A percentile compares a stretch with the other conserved stretches of the same genome.
Evolutionary conservation across 2,329 filamentous ascomycete genomes (phyloP).

Genomic region (Monosporascus sp.): DNA sequence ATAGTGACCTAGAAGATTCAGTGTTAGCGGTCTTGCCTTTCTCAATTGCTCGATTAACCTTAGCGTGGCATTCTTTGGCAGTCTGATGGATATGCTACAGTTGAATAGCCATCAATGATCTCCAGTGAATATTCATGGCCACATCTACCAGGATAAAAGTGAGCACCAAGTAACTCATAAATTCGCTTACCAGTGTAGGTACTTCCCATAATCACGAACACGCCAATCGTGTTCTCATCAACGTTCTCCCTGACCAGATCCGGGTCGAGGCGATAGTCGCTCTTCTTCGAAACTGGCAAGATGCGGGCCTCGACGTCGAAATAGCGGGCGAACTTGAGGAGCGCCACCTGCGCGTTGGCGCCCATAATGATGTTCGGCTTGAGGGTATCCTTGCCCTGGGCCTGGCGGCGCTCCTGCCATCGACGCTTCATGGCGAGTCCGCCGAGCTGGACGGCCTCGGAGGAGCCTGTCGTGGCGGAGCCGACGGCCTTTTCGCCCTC

Average conservation of each 20-base stretch:
- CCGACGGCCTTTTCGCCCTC: conserved; percentile 58
- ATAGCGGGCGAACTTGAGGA: conserved; percentile 69
- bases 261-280: conserved; percentile 57
- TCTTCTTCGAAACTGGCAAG: conserved; percentile 56
- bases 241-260: conserved; percentile 60
- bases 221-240: conserved; percentile 72
- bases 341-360: conserved; percentile 65
- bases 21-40: no score
- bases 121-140: no score
- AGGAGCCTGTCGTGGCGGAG: conserved; percentile 65
- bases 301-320: conserved; percentile 68
- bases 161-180: not conserved
- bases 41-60: no score
- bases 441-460: conserved; percentile 66
- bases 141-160: no score
- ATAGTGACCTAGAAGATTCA: conserved; percentile 47
- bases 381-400: conserved; percentile 55
- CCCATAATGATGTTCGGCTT: conserved; percentile 73
- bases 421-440: conserved; percentile 70
- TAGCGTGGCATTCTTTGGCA: not conserved
- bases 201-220: conserved; percentile 66
- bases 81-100: not conserved
- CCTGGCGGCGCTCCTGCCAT: conserved; percentile 61
- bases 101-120: not conserved
- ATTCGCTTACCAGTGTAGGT: conserved; percentile 56